These are phyloP conservation scores for Murraya koenigii DNA, from an alignment of 345 rosid species.

Conservation along the genomic window DNA sequence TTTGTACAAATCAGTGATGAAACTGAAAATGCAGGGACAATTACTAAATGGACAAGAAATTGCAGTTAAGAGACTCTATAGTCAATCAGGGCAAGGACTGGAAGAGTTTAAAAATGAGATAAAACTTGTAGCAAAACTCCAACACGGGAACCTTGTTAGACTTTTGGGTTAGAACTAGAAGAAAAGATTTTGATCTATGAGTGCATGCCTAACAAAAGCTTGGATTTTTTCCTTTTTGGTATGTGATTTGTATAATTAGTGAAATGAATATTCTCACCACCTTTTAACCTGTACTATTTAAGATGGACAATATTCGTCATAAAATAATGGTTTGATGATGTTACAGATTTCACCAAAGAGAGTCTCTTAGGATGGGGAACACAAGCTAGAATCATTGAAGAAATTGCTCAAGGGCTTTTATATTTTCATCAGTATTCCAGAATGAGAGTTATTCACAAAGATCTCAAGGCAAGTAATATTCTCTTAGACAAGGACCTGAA, in stretches of 20 bases:
- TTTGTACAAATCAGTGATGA: not conserved
- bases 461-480: conserved; percentile 37
- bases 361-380: conserved; percentile 9
- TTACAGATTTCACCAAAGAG: conserved; percentile 9
- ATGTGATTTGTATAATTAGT: not conserved
- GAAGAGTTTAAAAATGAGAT: conserved; percentile 34
- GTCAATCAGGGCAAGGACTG: conserved; percentile 30
- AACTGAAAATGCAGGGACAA: conserved; percentile 13
- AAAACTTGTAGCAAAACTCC: conserved; percentile 15
- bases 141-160: conserved; percentile 3
- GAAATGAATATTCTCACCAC: not conserved
- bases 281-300: not conserved
- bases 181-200: conserved; percentile 2
- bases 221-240: not conserved
- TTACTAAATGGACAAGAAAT: conserved; percentile 29
- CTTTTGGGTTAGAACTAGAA: not conserved
- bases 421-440: conserved; percentile 36
- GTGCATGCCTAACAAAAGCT: not conserved
- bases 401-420: conserved; percentile 38
- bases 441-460: conserved; percentile 28
- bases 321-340: not conserved
- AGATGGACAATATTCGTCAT: not conserved
- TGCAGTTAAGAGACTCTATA: conserved; percentile 40
- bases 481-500: conserved; percentile 42
- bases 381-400: conserved; percentile 23